Evolutionary conservation across 176 grass and related monocot genomes (phyloP), one percentile per base, ranked within the genome.

Genomic region (Pontederia crassipes): DNA sequence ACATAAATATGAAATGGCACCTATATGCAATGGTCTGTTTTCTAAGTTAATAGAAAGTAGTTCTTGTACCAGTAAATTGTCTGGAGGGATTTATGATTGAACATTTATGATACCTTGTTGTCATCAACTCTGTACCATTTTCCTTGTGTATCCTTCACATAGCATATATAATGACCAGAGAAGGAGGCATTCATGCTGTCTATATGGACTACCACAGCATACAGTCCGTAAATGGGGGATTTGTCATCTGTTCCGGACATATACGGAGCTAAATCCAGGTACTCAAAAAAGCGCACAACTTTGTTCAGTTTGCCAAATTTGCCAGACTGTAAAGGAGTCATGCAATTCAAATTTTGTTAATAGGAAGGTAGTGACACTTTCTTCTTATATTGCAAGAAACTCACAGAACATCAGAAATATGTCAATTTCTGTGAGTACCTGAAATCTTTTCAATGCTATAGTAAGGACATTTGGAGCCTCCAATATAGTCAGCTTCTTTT

Each of bases 141-240:
- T 26, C 83, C 83, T 26, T 74, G 75, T 4, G 78, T 56, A 74
- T 88, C 92, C 63, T 90, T 96, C 49, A 91, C 83, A 68, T 88
- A 96, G 58, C 86, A 90, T 13, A 96, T 63, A 68, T 96, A 96
- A 52, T 96, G 92, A 49, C 92, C 92, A 77, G 83, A 96, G 72
- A 71, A 77, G 32, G 86, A 54, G 15, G 80, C 70, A 80, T 90
- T 82, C 49, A 64, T 82, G 40, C 85, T 66, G 77, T 88, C 84
- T 55, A 29, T 59, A 61, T 96, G 92, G 28, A 96, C 92, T 67
- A 96, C 84, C 9, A 90, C 92, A 28, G 92, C 92, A 76, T 96
- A 96, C 18, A 96, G 74, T 48, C 61, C 64, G 53, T 96, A 96
- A 62, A 96, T 78, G 20, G 92, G 83, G 10, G 76, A 78, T 59